Evolutionary conservation across 2,329 filamentous ascomycete genomes (phyloP).

Genomic region (Cordyceps pruinosa): DNA sequence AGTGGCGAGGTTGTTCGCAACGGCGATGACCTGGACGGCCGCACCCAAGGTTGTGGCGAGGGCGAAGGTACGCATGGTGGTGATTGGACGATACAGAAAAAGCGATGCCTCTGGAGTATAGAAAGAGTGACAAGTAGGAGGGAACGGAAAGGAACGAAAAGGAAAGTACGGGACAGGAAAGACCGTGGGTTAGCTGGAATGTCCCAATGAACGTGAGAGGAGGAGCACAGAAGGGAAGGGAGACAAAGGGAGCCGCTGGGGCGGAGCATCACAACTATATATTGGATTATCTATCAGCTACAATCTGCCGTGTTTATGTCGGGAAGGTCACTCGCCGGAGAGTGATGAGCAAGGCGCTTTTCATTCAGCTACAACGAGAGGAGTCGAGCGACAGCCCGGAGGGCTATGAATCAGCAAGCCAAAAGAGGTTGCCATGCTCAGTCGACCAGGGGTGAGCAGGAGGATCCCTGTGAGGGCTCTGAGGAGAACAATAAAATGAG

Average conservation of each 20-base stretch:
- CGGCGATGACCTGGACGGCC: not conserved
- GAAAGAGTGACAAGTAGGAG: constrained; percentile 9
- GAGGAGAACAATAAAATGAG: not conserved
- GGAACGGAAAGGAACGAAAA: not conserved
- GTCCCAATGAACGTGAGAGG: not conserved
- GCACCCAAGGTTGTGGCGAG: constrained; percentile 1
- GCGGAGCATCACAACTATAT: constrained; percentile 1
- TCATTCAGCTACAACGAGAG: not conserved
- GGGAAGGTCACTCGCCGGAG: not conserved
- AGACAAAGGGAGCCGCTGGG: not conserved
- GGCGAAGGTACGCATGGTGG: constrained; percentile 1
- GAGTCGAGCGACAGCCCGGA: too few relatives aligned
- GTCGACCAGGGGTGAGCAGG: too few relatives aligned
- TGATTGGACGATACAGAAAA: not conserved
- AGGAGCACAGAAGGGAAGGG: not conserved
- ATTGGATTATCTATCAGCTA: not conserved
- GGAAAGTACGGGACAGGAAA: not conserved
- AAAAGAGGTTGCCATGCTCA: not conserved
- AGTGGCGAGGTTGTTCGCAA: constrained; percentile 11
- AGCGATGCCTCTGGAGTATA: not conserved
- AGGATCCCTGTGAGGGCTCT: too few relatives aligned
- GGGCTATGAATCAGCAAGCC: not conserved
- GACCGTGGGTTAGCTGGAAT: not conserved
- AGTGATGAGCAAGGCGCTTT: not conserved
- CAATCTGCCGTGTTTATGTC: not conserved